Evolutionary conservation across 2,329 filamentous ascomycete species (phyloP), one percentile per base, ranked within the genome.

Genomic region (Pseudopithomyces maydicus): DNA sequence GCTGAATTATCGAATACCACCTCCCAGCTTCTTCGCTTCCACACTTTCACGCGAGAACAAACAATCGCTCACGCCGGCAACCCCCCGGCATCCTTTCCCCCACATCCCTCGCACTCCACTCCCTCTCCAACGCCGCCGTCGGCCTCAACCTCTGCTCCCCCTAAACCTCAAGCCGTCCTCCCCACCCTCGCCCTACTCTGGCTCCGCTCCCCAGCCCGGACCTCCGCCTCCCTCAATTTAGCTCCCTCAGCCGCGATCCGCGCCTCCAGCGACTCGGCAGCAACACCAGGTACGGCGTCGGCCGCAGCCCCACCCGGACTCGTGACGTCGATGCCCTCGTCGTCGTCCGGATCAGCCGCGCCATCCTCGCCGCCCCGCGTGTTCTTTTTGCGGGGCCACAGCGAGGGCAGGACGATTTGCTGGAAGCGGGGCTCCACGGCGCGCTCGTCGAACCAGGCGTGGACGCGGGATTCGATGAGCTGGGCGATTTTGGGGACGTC

Each of bases 401-500:
- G 73, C 65, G 87, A 92, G 0, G 91, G 91, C 8, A 96, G 80
- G 0, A 90, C 89, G 62, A 95, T 94, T 71, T 95, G 90, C 73
- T 95, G 91, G 74, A 95, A 95, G 23, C 90, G 85, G 1, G 91
- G 91, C 76, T 95, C 91, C 6, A 96, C 91, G 60, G 88, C 90
- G 45, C 91, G 86, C 71, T 95, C 91, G 73, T 95, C 91, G 74
- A 96, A 94, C 91, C 91, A 96, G 53, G 87, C 86, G 76, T 95
- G 91, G 15, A 96, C 82, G 17, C 90, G 84, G 4, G 88, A 84
- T 76, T 96, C 91, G 39, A 96, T 87, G 1, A 96, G 81, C 73
- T 94, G 90, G 0, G 91, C 91, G 67, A 96, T 94, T 73, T 96
- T 96, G 26, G 91, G 91, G 1, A 96, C 90, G 72, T 96, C 91